These are phyloP conservation scores for Crithidia mellificae DNA, from an alignment of 208 protist species.

Conservation along the genomic window DNA sequence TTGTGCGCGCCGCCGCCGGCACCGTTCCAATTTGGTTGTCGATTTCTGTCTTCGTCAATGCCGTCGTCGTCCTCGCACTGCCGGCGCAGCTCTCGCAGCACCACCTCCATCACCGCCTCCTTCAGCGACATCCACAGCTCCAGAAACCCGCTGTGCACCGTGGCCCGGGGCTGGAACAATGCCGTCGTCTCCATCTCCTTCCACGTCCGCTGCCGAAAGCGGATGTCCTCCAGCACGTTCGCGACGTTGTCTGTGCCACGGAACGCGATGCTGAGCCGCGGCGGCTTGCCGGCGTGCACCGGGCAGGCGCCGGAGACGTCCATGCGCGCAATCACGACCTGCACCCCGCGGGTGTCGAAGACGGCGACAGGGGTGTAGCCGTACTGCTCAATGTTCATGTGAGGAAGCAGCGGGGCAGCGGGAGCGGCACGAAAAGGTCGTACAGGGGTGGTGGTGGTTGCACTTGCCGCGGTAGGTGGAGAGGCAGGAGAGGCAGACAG, in stretches of 20 bases:
- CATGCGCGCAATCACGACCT: slow-evolving; percentile 69
- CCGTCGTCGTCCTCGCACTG: background rate
- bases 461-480: background rate
- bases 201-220: slow-evolving; percentile 61
- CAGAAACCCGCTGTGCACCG: slow-evolving; percentile 81
- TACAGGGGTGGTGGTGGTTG: background rate
- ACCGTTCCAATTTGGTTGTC: background rate
- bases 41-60: background rate
- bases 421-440: background rate
- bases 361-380: slow-evolving; percentile 71
- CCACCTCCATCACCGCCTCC: slow-evolving; percentile 50
- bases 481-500: background rate
- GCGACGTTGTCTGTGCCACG: slow-evolving; percentile 76
- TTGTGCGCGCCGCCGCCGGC: no score
- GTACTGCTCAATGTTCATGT: slow-evolving; percentile 70
- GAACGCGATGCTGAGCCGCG: slow-evolving; percentile 75
- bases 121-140: slow-evolving; percentile 81
- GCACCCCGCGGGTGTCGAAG: slow-evolving; percentile 61
- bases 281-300: slow-evolving; percentile 40
- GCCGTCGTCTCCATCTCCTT: slow-evolving; percentile 62
- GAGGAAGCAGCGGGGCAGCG: slow-evolving; percentile 4
- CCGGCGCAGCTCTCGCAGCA: slow-evolving; percentile 45
- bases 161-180: slow-evolving; percentile 34
- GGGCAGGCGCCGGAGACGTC: slow-evolving; percentile 38
- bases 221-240: slow-evolving; percentile 72